Conservation (phyloP, 805 yeast species). For the Saturnispora galanensis region DNA sequence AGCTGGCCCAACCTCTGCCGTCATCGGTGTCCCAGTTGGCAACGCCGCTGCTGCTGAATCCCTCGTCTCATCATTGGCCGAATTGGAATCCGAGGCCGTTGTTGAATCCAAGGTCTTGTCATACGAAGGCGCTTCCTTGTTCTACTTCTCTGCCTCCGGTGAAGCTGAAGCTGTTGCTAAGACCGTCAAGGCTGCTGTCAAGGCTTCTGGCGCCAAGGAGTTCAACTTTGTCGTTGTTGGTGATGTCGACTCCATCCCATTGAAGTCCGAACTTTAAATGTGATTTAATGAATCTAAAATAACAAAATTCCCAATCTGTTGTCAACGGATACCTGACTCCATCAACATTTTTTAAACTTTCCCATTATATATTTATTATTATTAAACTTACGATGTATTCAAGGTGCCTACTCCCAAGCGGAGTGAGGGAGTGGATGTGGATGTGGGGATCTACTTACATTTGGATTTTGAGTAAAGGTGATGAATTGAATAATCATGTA, state of each 20-base stretch:
- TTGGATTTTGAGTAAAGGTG: no score
- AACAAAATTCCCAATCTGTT: neutral
- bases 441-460: no score
- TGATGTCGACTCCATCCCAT: conserved; percentile 77
- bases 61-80: conserved; percentile 48
- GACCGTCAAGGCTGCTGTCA: conserved; percentile 51
- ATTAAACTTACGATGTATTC: conserved; percentile 1
- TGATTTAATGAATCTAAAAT: neutral
- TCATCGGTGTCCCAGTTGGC: conserved; percentile 71
- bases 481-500: no score
- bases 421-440: no score
- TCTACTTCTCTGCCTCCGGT: conserved; percentile 55
- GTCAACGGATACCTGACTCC: neutral
- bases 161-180: conserved; percentile 49
- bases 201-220: conserved; percentile 37
- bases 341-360: neutral
- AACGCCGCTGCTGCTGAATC: conserved; percentile 49
- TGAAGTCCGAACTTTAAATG: conserved; percentile 71
- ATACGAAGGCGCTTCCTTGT: conserved; percentile 74
- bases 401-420: no score
- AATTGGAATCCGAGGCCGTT: conserved; percentile 47
- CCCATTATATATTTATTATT: conserved; percentile 4
- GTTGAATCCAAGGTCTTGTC: conserved; percentile 45
- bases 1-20: conserved; percentile 59
- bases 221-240: conserved; percentile 88